Evolutionary conservation across 768 basidiomycete genomes (phyloP), one percentile per base, ranked within the genome.

Genomic region (Collybia sordida): DNA sequence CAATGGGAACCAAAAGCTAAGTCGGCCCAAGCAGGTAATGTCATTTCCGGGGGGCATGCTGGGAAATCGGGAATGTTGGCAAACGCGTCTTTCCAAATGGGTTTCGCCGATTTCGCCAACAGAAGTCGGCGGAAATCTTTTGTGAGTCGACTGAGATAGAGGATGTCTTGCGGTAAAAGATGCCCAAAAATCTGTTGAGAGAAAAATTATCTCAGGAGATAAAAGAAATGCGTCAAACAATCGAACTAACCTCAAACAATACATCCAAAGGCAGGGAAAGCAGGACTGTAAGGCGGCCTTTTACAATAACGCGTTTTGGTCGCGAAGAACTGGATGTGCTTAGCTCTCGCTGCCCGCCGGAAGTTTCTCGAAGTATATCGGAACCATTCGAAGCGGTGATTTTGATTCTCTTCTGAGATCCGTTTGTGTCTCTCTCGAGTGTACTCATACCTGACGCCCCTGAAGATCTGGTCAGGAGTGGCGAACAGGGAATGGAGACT

Each of bases 1-100:
- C 70, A 72, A 39, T 60, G 54, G 9, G 55, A 40, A 23, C 64
- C 61, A 43, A 70, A 69, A 8, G 59, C 51, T 3, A 72, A 52
- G 34, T 59, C 60, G 2, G 54, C 57, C 57, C 60, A 66, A 17
- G 54, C 57, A 11, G 64, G 63, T 25, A 65, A 59, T 6, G 54
- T 59, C 52, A 66, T 51, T 11, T 56, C 51, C 8, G 53, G 43
- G 6, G 67, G 66, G 31, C 63, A 63, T 3, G 56, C 47, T 3
- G 67, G 67, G 6, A 70, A 52, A 19, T 51, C 56, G 1, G 53
- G 50, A 5, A 59, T 51, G 44, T 64, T 64, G 23, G 19, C 27
- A 18, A 65, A 43, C 3, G 58, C 60, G 1, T 58, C 50, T 22
- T 54, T 58, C 66, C 67, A 70, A 15, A 64, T 58, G 11, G 53